phyloP scores from a whole-genome alignment of 306 rosid species.

The Rubus idaeus region DNA sequence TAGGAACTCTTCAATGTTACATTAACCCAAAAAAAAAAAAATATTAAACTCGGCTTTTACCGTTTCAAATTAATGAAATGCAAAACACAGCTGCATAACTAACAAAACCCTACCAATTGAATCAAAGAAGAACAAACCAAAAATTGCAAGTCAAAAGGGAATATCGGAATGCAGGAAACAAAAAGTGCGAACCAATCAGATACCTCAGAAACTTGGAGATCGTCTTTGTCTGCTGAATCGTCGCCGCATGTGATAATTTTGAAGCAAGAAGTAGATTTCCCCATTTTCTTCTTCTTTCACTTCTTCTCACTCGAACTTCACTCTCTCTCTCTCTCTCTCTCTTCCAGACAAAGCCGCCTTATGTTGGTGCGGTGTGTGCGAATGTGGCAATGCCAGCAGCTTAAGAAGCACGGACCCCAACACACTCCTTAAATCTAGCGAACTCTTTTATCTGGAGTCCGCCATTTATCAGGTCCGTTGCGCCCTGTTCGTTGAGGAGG shows the following conservation, averaged over 20 bases:
- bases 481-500: constrained; percentile 25
- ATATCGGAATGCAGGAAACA: not conserved
- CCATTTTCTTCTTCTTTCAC: constrained; percentile 35
- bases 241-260: constrained; percentile 72
- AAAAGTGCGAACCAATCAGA: constrained; percentile 15
- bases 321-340: constrained; percentile 23
- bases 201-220: constrained; percentile 50
- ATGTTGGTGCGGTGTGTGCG: constrained; percentile 42
- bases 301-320: not conserved
- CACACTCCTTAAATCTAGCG: constrained; percentile 46
- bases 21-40: too few species aligned
- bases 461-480: constrained; percentile 41
- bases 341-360: constrained; percentile 34
- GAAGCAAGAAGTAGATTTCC: constrained; percentile 77
- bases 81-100: not conserved
- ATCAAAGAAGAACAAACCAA: not conserved
- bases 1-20: not conserved
- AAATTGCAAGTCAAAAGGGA: not conserved
- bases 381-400: constrained; percentile 36
- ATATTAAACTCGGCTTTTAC: not conserved
- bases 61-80: constrained; percentile 15
- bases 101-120: not conserved
- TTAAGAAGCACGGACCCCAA: constrained; percentile 62
- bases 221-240: constrained; percentile 58
- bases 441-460: constrained; percentile 38